Conservation (phyloP, 1,139 yeast species). For the Williopsis jadinii region DNA sequence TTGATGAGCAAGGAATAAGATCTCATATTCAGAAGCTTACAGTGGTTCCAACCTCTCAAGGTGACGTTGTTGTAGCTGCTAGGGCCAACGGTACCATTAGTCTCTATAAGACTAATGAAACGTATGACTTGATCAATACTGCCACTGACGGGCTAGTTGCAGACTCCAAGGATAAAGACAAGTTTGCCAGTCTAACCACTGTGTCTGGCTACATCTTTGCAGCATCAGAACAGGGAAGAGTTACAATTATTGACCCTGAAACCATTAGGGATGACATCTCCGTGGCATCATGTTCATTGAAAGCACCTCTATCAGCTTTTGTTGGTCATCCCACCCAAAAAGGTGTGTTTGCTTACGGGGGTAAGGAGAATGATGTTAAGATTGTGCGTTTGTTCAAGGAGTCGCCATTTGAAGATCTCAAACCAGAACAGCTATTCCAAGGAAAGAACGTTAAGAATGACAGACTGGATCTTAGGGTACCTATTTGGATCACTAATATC, state of each 20-base stretch:
- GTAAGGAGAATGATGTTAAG: constrained; percentile 62
- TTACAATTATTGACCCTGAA: constrained; percentile 33
- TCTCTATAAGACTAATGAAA: constrained; percentile 14
- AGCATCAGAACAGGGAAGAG: constrained; percentile 42
- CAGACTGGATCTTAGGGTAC: constrained; percentile 56
- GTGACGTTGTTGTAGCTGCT: constrained; percentile 19
- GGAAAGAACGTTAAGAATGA: constrained; percentile 66
- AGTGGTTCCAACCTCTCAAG: constrained; percentile 15
- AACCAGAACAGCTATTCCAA: constrained; percentile 36
- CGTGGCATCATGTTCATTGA: constrained; percentile 19
- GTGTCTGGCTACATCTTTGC: constrained; percentile 23
- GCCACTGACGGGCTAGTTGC: constrained; percentile 24
- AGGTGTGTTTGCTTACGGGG: constrained; percentile 62
- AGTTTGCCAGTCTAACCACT: constrained; percentile 12
- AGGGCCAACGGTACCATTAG: constrained; percentile 26
- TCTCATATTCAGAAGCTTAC: constrained; percentile 21
- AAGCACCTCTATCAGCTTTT: constrained; percentile 42
- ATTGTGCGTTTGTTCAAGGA: constrained; percentile 33
- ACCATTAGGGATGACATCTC: constrained; percentile 13
- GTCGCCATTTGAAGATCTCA: constrained; percentile 10
- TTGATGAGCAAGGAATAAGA: constrained; percentile 31
- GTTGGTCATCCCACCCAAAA: constrained; percentile 36
- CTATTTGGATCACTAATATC: constrained; percentile 54
- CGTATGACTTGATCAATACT: constrained; percentile 24
- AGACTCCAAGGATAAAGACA: constrained; percentile 14